Evolutionary conservation across 192 early-diverging fungal species (phyloP).

Genomic region (Backusella macrospora): DNA sequence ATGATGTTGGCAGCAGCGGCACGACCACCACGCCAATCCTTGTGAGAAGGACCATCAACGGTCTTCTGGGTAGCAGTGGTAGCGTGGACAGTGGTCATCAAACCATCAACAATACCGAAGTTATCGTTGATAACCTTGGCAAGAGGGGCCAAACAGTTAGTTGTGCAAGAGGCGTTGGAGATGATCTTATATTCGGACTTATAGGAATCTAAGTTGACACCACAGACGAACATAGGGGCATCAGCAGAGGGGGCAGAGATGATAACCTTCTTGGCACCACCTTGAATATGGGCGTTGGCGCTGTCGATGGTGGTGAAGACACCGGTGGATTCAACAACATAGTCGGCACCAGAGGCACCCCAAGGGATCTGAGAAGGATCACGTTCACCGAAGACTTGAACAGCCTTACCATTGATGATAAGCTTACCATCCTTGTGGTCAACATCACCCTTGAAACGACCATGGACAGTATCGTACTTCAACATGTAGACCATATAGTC

Average conservation of each 20-base stretch:
- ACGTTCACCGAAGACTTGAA: conserved; percentile 74
- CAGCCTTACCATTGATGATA: conserved; percentile 81
- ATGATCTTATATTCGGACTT: conserved; percentile 83
- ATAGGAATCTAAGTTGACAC: conserved; percentile 97
- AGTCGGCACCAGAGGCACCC: conserved; percentile 78
- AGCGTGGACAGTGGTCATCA: conserved; percentile 99
- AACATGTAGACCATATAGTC: conserved; percentile 98
- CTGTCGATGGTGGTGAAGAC: conserved; percentile 94
- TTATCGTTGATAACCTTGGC: conserved; percentile 97
- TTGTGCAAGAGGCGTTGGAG: conserved; percentile 99
- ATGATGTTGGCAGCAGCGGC: conserved; percentile 95
- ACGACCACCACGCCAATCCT: conserved; percentile 98
- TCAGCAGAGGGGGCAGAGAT: conserved; percentile 97
- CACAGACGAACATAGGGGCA: conserved; percentile 97
- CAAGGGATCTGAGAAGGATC: conserved; percentile 91
- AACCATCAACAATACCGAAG: conserved; percentile 93
- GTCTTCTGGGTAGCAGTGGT: conserved; percentile 99
- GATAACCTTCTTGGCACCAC: conserved; percentile 98
- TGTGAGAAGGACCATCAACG: conserved; percentile 94
- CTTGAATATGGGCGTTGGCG: conserved; percentile 83
- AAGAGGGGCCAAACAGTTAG: conserved; percentile 98
- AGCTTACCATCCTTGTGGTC: conserved; percentile 84
- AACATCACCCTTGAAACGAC: conserved; percentile 87
- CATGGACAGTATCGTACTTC: conserved; percentile 99
- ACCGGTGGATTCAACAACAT: conserved; percentile 99